phyloP scores from a whole-genome alignment of 192 early-diverging fungal genomes.

The Powellomyces hirtus region DNA sequence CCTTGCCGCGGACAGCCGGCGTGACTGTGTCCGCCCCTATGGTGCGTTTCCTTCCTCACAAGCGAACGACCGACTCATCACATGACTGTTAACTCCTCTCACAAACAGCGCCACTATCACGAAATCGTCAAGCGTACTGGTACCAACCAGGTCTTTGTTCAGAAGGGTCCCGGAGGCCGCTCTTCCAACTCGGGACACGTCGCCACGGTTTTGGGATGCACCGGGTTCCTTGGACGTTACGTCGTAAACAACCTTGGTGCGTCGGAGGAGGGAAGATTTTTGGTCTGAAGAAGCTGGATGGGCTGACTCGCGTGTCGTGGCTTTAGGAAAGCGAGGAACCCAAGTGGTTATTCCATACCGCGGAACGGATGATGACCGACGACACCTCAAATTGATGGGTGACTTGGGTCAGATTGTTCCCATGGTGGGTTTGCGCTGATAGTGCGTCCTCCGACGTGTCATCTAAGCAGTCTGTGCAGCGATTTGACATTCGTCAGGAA shows the following conservation, averaged over 20 bases:
- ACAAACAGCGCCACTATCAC: constrained; percentile 16
- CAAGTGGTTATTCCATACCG: constrained; percentile 90
- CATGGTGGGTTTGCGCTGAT: constrained; percentile 51
- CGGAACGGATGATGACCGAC: constrained; percentile 75
- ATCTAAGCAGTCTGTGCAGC: no score
- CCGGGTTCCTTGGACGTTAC: constrained; percentile 94
- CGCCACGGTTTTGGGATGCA: constrained; percentile 94
- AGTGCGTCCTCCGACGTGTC: neutral
- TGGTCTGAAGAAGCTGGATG: neutral
- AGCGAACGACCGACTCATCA: no score
- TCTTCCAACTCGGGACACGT: constrained; percentile 64
- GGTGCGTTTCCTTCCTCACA: no score
- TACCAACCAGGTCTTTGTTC: constrained; percentile 24
- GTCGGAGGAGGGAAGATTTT: neutral
- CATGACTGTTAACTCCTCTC: no score
- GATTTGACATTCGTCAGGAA: constrained; percentile 89
- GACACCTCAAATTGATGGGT: constrained; percentile 88
- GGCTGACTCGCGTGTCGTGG: neutral
- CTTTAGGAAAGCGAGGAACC: constrained; percentile 77
- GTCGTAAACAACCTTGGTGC: constrained; percentile 86
- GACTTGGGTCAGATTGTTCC: constrained; percentile 93
- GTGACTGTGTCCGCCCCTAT: no score
- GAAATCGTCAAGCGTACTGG: constrained; percentile 20
- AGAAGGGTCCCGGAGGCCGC: constrained; percentile 41
- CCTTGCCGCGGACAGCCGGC: no score